These are phyloP conservation scores for Kingdonia uniflora DNA, from an alignment of 164 flowering plant species.

Conservation along the genomic window DNA sequence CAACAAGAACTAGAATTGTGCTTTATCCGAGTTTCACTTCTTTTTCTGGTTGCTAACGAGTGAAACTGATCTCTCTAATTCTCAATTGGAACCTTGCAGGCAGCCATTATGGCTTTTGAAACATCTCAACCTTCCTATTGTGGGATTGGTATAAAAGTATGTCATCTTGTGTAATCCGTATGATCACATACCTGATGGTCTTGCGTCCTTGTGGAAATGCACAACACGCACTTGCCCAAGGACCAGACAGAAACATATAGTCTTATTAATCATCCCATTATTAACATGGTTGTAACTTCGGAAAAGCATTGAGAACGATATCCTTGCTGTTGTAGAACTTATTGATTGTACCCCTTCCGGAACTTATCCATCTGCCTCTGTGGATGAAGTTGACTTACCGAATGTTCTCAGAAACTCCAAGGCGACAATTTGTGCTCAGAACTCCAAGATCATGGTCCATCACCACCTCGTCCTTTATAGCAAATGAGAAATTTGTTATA, in stretches of 20 bases:
- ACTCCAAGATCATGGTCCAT: constrained; percentile 5
- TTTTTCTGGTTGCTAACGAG: too few relatives aligned
- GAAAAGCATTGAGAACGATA: constrained; percentile 41
- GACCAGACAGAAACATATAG: constrained; percentile 41
- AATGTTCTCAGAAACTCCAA: constrained; percentile 37
- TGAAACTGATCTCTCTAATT: too few relatives aligned
- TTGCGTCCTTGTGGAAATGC: constrained; percentile 53
- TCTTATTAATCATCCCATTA: constrained; percentile 55
- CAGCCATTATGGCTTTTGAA: too few relatives aligned
- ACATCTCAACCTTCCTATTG: too few relatives aligned
- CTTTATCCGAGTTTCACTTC: too few relatives aligned
- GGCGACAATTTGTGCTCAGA: constrained; percentile 5
- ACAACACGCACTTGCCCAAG: constrained; percentile 43
- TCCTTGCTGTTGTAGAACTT: constrained; percentile 23
- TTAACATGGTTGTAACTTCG: constrained; percentile 63
- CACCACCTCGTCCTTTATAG: constrained; percentile 36
- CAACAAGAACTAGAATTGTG: too few relatives aligned
- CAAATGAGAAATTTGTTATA: constrained; percentile 67
- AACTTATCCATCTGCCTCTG: constrained; percentile 51
- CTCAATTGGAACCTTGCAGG: too few relatives aligned
- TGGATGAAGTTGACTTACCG: constrained; percentile 88
- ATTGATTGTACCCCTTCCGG: constrained; percentile 93
- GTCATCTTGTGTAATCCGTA: too few relatives aligned
- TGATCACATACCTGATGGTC: too few relatives aligned
- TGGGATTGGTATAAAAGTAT: too few relatives aligned